phyloP scores from a whole-genome alignment of 2,329 filamentous ascomycete genomes.

The Aspergillus terreus region DNA sequence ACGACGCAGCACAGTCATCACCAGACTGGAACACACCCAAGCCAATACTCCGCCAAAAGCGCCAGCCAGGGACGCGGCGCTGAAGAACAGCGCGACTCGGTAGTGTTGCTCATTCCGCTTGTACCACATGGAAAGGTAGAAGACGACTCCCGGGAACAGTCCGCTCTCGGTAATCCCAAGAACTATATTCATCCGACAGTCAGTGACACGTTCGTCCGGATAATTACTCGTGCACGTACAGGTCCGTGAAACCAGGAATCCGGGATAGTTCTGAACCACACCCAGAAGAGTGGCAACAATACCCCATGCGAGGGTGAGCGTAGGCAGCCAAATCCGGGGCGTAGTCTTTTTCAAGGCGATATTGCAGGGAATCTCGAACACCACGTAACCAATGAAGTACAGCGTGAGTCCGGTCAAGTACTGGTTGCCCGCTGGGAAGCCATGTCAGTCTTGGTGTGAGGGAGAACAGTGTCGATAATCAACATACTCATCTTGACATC shows the following conservation, averaged over 20 bases:
- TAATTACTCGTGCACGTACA: conserved; percentile 6
- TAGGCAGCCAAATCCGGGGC: conserved; percentile 37
- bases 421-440: conserved; percentile 30
- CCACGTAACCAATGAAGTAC: conserved; percentile 37
- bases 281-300: conserved; percentile 50
- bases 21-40: conserved; percentile 27
- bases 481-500: conserved; percentile 38
- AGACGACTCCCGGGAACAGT: conserved; percentile 54
- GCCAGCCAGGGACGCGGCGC: conserved; percentile 54
- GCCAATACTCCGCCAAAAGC: conserved; percentile 61
- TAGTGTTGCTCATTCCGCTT: conserved; percentile 57
- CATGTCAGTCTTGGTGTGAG: background rate
- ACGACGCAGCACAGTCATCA: background rate
- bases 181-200: conserved; percentile 21
- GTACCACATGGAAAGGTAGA: conserved; percentile 63
- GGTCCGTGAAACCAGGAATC: conserved; percentile 47
- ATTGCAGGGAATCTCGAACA: conserved; percentile 42
- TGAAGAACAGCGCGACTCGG: conserved; percentile 59
- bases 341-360: conserved; percentile 38
- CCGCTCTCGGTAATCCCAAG: conserved; percentile 52
- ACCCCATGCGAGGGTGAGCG: conserved; percentile 47
- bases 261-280: conserved; percentile 46
- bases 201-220: no score
- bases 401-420: conserved; percentile 39
- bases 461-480: background rate